Conservation (phyloP, 441 rosid species). For the Gossypium gossypioides region DNA sequence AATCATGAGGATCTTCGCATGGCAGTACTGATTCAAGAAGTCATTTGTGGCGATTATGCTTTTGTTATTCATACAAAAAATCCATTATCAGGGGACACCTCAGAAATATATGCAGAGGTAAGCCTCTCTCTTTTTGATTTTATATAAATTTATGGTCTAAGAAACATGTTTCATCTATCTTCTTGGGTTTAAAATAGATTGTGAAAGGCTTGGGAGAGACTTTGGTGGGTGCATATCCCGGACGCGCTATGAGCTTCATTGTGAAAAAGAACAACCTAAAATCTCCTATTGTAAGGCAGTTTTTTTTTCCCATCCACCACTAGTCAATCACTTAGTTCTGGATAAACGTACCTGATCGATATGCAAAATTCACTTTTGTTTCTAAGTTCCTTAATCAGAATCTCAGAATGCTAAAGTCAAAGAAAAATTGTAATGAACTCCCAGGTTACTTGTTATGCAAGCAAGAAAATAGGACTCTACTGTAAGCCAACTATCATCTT, state of each 20-base stretch:
- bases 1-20: conserved; percentile 51
- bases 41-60: conserved; percentile 66
- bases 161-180: background rate
- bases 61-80: conserved; percentile 81
- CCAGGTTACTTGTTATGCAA: conserved; percentile 55
- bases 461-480: conserved; percentile 48
- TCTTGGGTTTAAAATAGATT: conserved; percentile 31
- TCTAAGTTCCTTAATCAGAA: background rate
- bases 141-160: background rate
- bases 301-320: background rate
- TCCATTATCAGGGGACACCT: conserved; percentile 59
- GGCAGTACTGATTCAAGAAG: conserved; percentile 73
- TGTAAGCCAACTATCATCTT: conserved; percentile 48
- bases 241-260: conserved; percentile 72
- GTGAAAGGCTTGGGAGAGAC: conserved; percentile 87
- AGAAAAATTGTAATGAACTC: background rate
- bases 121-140: background rate
- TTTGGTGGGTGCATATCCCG: conserved; percentile 70
- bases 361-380: conserved; percentile 1
- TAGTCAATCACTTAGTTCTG: background rate
- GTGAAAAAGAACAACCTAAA: conserved; percentile 50
- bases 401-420: background rate
- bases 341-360: background rate
- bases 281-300: conserved; percentile 42
- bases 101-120: conserved; percentile 75